Conservation (phyloP, 768 basidiomycete genomes). For the Podaxis sp. region DNA sequence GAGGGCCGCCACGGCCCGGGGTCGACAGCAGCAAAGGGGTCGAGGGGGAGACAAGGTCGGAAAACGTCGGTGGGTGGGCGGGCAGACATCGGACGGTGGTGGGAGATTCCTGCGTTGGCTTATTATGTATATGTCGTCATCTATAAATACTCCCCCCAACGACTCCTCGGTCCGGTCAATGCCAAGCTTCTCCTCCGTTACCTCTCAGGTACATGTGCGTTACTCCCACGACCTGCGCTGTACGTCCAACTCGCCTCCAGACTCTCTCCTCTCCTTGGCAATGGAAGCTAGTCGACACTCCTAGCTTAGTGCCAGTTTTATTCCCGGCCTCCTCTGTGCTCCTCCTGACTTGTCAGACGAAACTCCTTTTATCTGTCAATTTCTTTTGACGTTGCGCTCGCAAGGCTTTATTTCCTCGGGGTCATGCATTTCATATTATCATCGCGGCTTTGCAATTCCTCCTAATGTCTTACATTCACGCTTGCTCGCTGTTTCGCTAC, state of each 20-base stretch:
- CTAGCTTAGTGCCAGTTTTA: not conserved
- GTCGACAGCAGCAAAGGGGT: slow-evolving; percentile 32
- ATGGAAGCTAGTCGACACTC: not conserved
- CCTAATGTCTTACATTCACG: not conserved
- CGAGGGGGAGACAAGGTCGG: slow-evolving; percentile 36
- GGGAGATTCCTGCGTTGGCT: not conserved
- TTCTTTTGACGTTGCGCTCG: not conserved
- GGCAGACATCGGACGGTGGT: not conserved
- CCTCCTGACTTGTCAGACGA: not conserved
- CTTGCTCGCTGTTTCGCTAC: not conserved
- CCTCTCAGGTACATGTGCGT: not conserved
- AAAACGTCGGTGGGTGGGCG: slow-evolving; percentile 26
- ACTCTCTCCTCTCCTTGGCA: not conserved
- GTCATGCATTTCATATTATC: not conserved
- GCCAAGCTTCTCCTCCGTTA: not conserved
- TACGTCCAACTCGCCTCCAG: not conserved
- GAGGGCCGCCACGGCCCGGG: slow-evolving; percentile 26
- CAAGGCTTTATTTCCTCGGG: not conserved
- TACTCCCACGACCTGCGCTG: not conserved
- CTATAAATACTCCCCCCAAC: not conserved
- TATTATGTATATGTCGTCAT: not conserved
- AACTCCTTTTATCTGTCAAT: not conserved
- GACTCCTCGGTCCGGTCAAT: not conserved
- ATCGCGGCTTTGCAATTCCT: not conserved
- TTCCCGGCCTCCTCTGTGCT: not conserved